Conservation (phyloP, 768 basidiomycete species). For the Suillus clintonianus region DNA sequence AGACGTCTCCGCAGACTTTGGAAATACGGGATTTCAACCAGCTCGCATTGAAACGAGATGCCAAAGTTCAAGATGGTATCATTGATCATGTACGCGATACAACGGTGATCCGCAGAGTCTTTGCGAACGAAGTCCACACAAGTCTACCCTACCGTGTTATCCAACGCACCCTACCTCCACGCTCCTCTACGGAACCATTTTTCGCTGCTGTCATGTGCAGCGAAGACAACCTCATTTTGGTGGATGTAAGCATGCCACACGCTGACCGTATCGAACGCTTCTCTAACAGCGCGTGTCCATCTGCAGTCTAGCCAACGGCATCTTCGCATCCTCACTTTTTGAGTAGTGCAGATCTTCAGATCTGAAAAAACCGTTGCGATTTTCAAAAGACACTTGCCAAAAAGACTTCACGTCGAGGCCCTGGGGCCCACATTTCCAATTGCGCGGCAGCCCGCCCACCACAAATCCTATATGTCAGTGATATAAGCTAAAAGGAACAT, state of each 20-base stretch:
- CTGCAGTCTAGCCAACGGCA: conserved; percentile 21
- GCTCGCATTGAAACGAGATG: conserved; percentile 34
- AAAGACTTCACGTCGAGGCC: background rate
- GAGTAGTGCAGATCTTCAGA: background rate
- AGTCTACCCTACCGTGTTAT: conserved; percentile 48
- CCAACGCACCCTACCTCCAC: conserved; percentile 20
- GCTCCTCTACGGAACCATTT: conserved; percentile 5
- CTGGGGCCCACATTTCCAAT: background rate
- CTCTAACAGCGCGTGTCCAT: background rate
- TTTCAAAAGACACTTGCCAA: background rate
- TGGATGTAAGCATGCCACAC: conserved; percentile 37
- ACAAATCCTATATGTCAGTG: background rate
- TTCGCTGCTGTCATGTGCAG: conserved; percentile 49
- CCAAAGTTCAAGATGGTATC: conserved; percentile 10
- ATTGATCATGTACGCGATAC: conserved; percentile 28
- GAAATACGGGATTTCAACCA: conserved; percentile 57
- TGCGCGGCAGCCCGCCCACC: background rate
- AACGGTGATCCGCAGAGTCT: conserved; percentile 35
- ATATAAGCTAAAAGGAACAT: background rate
- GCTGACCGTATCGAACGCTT: background rate
- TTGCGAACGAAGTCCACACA: conserved; percentile 43
- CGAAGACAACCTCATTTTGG: conserved; percentile 56
- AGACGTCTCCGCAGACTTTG: conserved; percentile 22
- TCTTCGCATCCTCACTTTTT: conserved; percentile 34
- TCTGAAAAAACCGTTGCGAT: background rate